Evolutionary conservation across 2,329 filamentous ascomycete genomes (phyloP).

Genomic region (Magnaporthales sp.): DNA sequence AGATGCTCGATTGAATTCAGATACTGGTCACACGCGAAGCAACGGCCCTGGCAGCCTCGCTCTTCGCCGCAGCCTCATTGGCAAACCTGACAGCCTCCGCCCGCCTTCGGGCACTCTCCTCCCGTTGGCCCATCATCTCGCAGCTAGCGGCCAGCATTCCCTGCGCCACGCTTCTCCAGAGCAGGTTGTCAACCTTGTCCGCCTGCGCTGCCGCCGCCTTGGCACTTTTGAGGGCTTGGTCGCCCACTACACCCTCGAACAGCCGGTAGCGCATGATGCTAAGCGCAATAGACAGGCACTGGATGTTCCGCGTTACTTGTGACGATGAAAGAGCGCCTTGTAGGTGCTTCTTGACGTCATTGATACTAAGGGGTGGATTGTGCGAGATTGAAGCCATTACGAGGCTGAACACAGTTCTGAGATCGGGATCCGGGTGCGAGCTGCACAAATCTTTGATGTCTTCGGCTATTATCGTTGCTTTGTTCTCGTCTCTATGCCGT

Average conservation of each 20-base stretch:
- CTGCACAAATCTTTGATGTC: conserved; percentile 59
- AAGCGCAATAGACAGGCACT: conserved; percentile 74
- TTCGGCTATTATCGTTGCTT: conserved; percentile 53
- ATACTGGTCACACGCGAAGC: background rate
- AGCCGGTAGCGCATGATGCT: conserved; percentile 79
- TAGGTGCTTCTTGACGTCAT: conserved; percentile 71
- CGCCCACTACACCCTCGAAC: conserved; percentile 74
- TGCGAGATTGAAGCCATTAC: conserved; percentile 60
- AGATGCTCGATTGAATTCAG: background rate
- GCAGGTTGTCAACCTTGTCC: conserved; percentile 57
- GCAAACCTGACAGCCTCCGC: conserved; percentile 20
- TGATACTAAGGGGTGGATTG: conserved; percentile 55
- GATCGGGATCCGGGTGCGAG: conserved; percentile 63
- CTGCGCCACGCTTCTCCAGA: conserved; percentile 76
- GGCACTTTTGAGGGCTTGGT: conserved; percentile 70
- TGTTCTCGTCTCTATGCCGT: conserved; percentile 44
- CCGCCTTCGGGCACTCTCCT: background rate
- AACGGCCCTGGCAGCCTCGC: background rate
- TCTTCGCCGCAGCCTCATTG: conserved; percentile 22
- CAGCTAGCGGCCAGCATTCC: conserved; percentile 69
- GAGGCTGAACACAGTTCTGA: conserved; percentile 70
- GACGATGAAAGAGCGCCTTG: conserved; percentile 63
- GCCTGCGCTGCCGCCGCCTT: conserved; percentile 61
- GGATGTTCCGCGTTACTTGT: conserved; percentile 61
- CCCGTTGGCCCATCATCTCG: conserved; percentile 52